Conservation (phyloP, 441 rosid species). For the Populus tomentosa region DNA sequence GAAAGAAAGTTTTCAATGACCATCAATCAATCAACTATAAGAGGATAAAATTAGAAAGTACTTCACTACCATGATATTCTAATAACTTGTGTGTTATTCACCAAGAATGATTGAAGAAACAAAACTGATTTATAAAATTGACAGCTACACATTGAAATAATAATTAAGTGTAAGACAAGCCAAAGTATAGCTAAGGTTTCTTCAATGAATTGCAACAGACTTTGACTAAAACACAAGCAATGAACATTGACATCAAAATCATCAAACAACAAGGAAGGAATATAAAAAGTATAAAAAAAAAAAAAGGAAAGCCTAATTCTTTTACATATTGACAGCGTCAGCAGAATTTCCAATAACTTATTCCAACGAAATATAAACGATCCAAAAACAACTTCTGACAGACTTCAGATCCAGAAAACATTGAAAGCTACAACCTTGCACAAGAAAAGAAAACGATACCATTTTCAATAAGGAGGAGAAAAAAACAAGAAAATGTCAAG, state of each 20-base stretch:
- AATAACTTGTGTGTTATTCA: background rate
- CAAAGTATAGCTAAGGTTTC: conserved; percentile 28
- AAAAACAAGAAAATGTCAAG: background rate
- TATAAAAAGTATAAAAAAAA: background rate
- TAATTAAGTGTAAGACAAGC: conserved; percentile 16
- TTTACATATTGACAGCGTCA: too few relatives aligned
- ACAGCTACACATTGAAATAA: conserved; percentile 11
- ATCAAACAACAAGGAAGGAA: conserved; percentile 16
- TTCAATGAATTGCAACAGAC: conserved; percentile 26
- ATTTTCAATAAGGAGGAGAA: background rate
- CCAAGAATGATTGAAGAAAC: conserved; percentile 5
- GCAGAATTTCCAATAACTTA: background rate
- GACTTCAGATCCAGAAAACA: background rate
- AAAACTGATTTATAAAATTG: conserved; percentile 21
- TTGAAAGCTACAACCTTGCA: background rate
- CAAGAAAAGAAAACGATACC: background rate
- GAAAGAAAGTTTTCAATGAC: background rate
- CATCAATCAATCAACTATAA: background rate
- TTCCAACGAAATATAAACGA: background rate
- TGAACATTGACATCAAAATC: conserved; percentile 14
- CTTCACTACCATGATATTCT: conserved; percentile 13
- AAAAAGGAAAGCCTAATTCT: too few relatives aligned
- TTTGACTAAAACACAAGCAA: conserved; percentile 23
- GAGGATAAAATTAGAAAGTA: background rate
- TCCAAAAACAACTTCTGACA: background rate